These are phyloP conservation scores for Talaromyces sp. DNA, from an alignment of 2,329 filamentous ascomycete genomes.

Conservation along the genomic window DNA sequence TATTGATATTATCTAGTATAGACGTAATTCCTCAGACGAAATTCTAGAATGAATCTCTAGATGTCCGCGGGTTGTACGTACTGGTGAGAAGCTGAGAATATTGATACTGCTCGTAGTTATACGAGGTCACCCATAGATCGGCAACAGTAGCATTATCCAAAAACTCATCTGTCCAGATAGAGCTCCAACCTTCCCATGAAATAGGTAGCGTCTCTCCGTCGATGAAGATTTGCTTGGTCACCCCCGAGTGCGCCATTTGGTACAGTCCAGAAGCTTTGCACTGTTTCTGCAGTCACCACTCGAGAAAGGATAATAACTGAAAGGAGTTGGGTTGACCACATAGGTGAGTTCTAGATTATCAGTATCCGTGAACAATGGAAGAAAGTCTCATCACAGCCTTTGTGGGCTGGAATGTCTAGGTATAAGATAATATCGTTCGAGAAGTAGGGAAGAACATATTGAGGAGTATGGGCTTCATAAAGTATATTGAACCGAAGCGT, in stretches of 20 bases:
- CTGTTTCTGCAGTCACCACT: too few relatives aligned
- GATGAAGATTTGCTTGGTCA: too few relatives aligned
- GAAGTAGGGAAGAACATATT: too few relatives aligned
- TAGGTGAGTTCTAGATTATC: too few relatives aligned
- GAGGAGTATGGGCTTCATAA: background rate
- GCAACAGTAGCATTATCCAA: background rate
- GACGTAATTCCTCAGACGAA: background rate
- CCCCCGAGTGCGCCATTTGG: too few relatives aligned
- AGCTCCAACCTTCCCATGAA: too few relatives aligned
- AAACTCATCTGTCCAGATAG: too few relatives aligned
- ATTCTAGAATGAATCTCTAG: background rate
- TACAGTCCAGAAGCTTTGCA: too few relatives aligned
- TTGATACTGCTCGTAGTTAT: slow-evolving; percentile 12
- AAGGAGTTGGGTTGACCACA: too few relatives aligned
- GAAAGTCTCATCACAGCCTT: background rate
- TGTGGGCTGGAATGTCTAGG: background rate
- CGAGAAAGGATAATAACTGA: too few relatives aligned
- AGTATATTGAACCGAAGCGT: background rate
- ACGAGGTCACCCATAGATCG: slow-evolving; percentile 19
- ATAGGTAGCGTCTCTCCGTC: too few relatives aligned
- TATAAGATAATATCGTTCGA: too few relatives aligned
- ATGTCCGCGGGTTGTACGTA: background rate
- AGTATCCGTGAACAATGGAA: background rate
- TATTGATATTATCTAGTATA: background rate
- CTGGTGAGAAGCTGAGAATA: slow-evolving; percentile 10